Evolutionary conservation across 73 alveolate genomes (phyloP), one percentile per base, ranked within the genome.

Genomic region (Stentor coeruleus): DNA sequence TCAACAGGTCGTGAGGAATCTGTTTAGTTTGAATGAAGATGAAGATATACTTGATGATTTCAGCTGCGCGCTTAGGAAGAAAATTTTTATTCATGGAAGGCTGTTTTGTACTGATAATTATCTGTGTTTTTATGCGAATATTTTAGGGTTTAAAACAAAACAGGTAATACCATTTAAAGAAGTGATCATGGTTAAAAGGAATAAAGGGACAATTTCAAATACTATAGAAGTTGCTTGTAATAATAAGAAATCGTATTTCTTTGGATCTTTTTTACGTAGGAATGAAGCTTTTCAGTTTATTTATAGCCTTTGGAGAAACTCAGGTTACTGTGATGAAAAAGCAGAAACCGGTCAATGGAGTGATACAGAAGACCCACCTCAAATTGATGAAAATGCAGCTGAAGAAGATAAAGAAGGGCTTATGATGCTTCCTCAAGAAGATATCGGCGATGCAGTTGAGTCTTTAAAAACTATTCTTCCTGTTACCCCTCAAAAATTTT

Each of bases 31-130:
- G 37, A 84, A 89, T n/a, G 83, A 88, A 74, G 91, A 85, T 40
- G 98, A 93, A 87, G 87, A 86, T 41, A 81, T 95, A 33, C 85
- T 88, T 59, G 99, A 95, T 74, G 98, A 95, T 81, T 95, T 95
- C 80, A 90, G 94, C 55, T 95, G 99, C 55, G 87, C 94, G 3
- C 26, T 86, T 33, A 58, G 83, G 26, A 86, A 91, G 76, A 91
- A 86, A 26, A 86, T 88, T 3, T 86, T 93, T 15, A 87, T 77
- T 3, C 90, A 49, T 36, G 99, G 99, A 3, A 59, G 97, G 6
- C 77, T 95, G 84, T 95, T 85, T 82, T 82, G 93, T 55, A 93
- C 97, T 28, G 98, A 95, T 77, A 88, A 91, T 76, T 88, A 75
- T 86, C 74, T 95, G 0, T 92, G 97, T 77, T 95, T 95, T 79